Base-by-base conservation (phyloP, 2,329 filamentous ascomycete genomes). In the Talaromyces sp. region DNA sequence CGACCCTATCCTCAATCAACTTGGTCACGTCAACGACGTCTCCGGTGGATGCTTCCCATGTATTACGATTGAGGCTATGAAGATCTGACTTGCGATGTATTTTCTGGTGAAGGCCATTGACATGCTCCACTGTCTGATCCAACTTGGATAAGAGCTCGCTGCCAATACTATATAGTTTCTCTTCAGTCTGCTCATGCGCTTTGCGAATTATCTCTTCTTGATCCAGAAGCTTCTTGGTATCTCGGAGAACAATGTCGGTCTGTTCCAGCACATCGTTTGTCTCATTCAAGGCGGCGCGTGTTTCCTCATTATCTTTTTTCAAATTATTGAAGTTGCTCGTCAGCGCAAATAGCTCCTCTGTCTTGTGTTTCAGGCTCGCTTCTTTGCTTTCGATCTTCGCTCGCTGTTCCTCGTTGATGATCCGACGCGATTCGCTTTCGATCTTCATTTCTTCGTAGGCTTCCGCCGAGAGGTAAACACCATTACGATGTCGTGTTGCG, bases 371-470 rank as follows among this genome's bases (percentile, higher is more conserved):
- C 61, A 99, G 81, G 70, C 95, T 96, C 40, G 85, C 85, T 74
- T 99, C 95, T 79, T 98, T 88, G 0, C 91, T 93, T 72, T 96
- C 92, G 54, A 99, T 92, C 75, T 92, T 93, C 68, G 93, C 92
- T 7, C 88, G 85, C 71, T 98, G 93, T 73, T 99, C 95, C 70
- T 98, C 93, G 68, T 89, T 90, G 42, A 98, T 84, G 66, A 98
- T 97, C 12, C 92, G 84, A 59, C 93, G 85, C 1, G 93, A 96
- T 76, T 99, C 95, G 76, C 90, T 97, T 74, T 96, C 88, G 5
- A 91, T 90, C 0, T 88, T 93, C 78, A 99, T 89, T 69, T 96
- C 91, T 72, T 98, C 93, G 71, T 92, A 97, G 16, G 86, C 86
- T 63, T 96, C 92, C 62, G 91, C 90, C 0, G 93, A 90, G 37